A percentile compares a stretch with the other conserved stretches of the same genome.
phyloP scores from a whole-genome alignment of 139 green algal genomes.

The Eudorina sp. region DNA sequence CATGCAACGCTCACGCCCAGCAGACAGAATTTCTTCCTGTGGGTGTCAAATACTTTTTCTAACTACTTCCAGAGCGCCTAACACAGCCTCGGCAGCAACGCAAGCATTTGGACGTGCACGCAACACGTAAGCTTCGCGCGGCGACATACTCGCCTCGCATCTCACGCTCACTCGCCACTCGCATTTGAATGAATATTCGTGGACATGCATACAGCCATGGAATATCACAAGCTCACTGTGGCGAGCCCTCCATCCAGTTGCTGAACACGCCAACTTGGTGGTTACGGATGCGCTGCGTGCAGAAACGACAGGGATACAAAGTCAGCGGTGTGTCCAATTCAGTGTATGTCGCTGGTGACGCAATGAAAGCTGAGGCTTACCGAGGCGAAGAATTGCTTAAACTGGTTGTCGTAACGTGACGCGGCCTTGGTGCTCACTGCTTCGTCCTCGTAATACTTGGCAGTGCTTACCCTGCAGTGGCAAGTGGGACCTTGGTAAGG shows the following conservation, averaged over 20 bases:
- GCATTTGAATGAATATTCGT: no score
- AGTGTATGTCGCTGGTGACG: neutral
- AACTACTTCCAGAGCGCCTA: no score
- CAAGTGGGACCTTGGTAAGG: neutral
- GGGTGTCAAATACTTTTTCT: no score
- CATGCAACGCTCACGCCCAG: no score
- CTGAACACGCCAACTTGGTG: constrained; percentile 26
- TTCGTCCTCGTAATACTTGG: constrained; percentile 43
- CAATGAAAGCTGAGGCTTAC: neutral
- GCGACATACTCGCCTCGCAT: no score
- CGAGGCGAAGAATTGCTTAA: constrained; percentile 37
- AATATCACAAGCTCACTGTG: no score
- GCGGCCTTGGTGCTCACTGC: neutral
- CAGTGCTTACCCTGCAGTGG: neutral
- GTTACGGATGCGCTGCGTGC: neutral
- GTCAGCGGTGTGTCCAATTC: neutral
- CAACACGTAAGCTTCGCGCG: no score
- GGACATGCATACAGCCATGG: no score
- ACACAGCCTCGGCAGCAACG: no score
- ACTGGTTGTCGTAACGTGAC: constrained; percentile 32
- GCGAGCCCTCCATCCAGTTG: constrained; percentile 44
- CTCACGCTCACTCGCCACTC: no score
- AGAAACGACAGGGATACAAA: neutral
- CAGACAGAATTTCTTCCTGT: no score
- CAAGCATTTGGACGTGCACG: no score